These are phyloP conservation scores for Sporopachydermia quercuum DNA, from an alignment of 805 yeast genomes.

Conservation along the genomic window DNA sequence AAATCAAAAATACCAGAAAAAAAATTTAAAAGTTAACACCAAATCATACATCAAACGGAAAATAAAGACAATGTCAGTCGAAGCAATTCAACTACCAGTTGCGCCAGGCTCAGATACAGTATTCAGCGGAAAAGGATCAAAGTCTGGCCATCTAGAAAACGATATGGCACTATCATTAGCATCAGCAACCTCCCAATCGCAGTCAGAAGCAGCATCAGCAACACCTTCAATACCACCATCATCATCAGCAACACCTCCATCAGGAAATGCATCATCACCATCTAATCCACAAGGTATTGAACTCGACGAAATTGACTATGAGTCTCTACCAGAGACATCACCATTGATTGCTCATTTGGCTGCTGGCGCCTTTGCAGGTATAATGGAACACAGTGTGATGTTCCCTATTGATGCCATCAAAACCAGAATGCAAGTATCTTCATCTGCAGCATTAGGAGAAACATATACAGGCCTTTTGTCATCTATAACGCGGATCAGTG, in stretches of 20 bases:
- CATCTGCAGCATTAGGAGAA: conserved; percentile 6
- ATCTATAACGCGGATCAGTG: conserved; percentile 60
- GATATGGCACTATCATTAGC: too few relatives aligned
- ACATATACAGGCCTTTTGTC: conserved; percentile 34
- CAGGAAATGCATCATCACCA: not conserved
- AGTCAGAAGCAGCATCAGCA: too few relatives aligned
- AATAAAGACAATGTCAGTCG: too few relatives aligned
- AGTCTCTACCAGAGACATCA: conserved; percentile 78
- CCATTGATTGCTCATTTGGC: conserved; percentile 66
- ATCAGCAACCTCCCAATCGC: too few relatives aligned
- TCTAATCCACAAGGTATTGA: conserved; percentile 2
- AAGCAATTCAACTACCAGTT: too few relatives aligned
- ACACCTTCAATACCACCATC: too few relatives aligned
- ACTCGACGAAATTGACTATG: conserved; percentile 59
- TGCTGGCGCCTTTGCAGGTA: conserved; percentile 98
- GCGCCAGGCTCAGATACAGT: too few relatives aligned
- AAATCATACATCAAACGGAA: too few relatives aligned
- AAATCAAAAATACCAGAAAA: too few relatives aligned
- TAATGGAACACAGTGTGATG: conserved; percentile 96
- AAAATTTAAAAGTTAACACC: too few relatives aligned
- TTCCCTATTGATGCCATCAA: conserved; percentile 93
- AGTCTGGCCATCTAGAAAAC: too few relatives aligned
- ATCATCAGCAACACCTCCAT: not conserved
- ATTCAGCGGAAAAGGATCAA: too few relatives aligned
- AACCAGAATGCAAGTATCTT: conserved; percentile 74